phyloP scores from a whole-genome alignment of 176 grass and related monocot species.

The Rhynchospora pubera region DNA sequence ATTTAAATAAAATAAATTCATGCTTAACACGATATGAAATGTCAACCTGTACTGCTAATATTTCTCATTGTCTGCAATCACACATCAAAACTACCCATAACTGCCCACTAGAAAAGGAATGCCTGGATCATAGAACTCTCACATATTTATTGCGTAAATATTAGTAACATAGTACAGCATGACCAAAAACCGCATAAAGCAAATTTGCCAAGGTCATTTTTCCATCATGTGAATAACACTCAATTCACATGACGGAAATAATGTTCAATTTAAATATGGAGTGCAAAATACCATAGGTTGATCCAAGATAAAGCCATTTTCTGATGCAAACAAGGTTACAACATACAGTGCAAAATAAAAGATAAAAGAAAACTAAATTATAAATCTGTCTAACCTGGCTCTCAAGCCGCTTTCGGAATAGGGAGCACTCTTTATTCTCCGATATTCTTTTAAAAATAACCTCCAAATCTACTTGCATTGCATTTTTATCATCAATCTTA shows the following conservation, averaged over 20 bases:
- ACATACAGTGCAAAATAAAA: too few relatives aligned
- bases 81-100: background rate
- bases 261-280: too few relatives aligned
- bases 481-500: constrained; percentile 31
- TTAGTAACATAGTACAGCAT: background rate
- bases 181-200: background rate
- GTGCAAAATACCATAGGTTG: too few relatives aligned
- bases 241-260: too few relatives aligned
- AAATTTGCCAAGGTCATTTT: background rate
- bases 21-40: background rate
- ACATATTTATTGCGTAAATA: background rate
- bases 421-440: constrained; percentile 48
- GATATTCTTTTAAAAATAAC: constrained; percentile 55
- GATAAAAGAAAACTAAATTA: background rate
- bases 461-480: constrained; percentile 31
- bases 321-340: background rate
- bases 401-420: constrained; percentile 65
- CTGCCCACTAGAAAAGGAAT: background rate
- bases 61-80: background rate
- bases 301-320: background rate
- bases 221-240: too few relatives aligned
- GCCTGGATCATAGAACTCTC: background rate
- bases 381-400: constrained; percentile 52
- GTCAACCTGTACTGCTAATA: background rate
- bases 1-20: background rate